Evolutionary conservation across 2,329 filamentous ascomycete species (phyloP), one percentile per base, ranked within the genome.

Genomic region (Arthrinium phaeospermum): DNA sequence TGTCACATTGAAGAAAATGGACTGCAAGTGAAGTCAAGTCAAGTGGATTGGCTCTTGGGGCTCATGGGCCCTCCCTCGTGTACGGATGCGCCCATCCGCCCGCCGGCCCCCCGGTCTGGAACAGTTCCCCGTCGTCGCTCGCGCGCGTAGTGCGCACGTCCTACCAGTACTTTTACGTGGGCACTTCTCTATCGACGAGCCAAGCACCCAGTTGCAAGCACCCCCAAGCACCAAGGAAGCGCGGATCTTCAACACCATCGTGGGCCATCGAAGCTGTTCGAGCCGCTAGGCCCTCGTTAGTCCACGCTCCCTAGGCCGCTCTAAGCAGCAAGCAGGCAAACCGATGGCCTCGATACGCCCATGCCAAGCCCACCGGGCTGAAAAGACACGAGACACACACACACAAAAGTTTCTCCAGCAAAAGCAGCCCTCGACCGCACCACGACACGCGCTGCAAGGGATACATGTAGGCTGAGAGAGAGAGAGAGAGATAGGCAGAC

Each of bases 211-310:
- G n/a, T n/a, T n/a, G n/a, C n/a, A n/a, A n/a, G n/a, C n/a, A n/a
- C n/a, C n/a, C n/a, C n/a, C n/a, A n/a, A n/a, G n/a, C n/a, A n/a
- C n/a, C n/a, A n/a, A 44, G 12, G 12, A 44, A 44, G 27, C 53
- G 53, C 53, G 53, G 53, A 61, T 61, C 53, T 34, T 61, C 27
- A 16, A 57, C 51, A 57, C 51, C 51, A 51, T 41, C 37, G 37
- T 41, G 37, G 37, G 45, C 45, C 16, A 22, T 47, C 45, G 45
- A 22, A 22, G 45, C 45, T 47, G 16, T 19, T 1, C 16, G 22
- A 8, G 8, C 16, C 19, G 45, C 45, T 47, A 47, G 45, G 16
- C 4, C 19, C 45, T 47, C 45, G 37, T 41, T 41, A 41, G 37
- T 41, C 37, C 8, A 10, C 37, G 37, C 37, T 10, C 8, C 1